These are phyloP conservation scores for Mimosa pudica DNA, from an alignment of 306 rosid genomes.

Conservation along the genomic window DNA sequence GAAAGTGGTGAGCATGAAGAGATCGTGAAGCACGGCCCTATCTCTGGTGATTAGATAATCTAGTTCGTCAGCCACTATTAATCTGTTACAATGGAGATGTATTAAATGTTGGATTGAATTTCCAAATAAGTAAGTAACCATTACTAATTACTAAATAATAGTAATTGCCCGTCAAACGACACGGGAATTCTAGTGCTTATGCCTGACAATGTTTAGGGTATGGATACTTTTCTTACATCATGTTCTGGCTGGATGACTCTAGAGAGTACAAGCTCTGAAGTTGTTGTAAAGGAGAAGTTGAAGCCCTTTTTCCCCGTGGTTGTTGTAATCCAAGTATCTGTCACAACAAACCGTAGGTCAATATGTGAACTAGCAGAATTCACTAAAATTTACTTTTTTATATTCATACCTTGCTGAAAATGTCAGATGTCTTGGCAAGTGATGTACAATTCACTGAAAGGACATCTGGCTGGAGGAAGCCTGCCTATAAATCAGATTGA, in stretches of 20 bases:
- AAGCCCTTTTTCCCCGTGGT: conserved; percentile 47
- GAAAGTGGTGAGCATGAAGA: conserved; percentile 88
- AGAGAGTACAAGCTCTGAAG: conserved; percentile 77
- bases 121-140: conserved; percentile 25
- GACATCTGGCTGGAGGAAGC: conserved; percentile 60
- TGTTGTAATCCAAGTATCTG: conserved; percentile 65
- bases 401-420: conserved; percentile 70
- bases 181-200: background rate
- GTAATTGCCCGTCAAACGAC: background rate
- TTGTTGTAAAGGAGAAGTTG: conserved; percentile 63
- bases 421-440: conserved; percentile 69
- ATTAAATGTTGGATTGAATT: conserved; percentile 11
- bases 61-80: conserved; percentile 87
- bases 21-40: conserved; percentile 85
- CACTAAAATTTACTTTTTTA: background rate
- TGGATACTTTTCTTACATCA: conserved; percentile 60
- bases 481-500: conserved; percentile 47
- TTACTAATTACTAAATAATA: background rate
- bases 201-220: background rate
- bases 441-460: conserved; percentile 72
- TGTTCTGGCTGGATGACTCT: conserved; percentile 50
- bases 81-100: conserved; percentile 44
- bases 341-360: conserved; percentile 32
- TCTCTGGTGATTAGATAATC: conserved; percentile 90
- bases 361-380: conserved; percentile 12